Evolutionary conservation across 176 grass and related monocot species (phyloP), one percentile per base, ranked within the genome.

Genomic region (Phoenix dactylifera): DNA sequence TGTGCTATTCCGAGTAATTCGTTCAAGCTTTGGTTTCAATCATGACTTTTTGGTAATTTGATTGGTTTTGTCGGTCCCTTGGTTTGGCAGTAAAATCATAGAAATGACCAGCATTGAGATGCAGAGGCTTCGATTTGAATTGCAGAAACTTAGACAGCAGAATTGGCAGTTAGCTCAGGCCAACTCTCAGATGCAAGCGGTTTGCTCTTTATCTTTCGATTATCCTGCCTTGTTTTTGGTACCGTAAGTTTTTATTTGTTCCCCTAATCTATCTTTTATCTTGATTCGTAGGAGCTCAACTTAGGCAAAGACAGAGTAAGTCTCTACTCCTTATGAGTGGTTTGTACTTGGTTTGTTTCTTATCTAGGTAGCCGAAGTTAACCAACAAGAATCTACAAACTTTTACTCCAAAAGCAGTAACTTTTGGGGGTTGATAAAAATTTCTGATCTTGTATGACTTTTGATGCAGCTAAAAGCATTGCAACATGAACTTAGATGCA

Each of bases 161-260:
- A 86, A 86, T 18, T 86, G 70, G 78, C 57, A 82, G 28, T 79
- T 86, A 19, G 84, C 74, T 12, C 74, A 66, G 68, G 49, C 74
- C 12, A 71, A 78, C 65, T 74, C 78, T 1, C 70, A 71, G 60
- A 74, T 86, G 78, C 0, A 67, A 29, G 61, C 66, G 6, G 84
- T 82, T 74, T 55, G 57, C 78, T 59, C 24, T 16, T 6, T 54
- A 53, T 17, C 18, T n/a, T 66, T 15, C 39, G 52, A 72, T 15
- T 22, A 71, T 18, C 16, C 16, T 53, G 30, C n/a, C 22, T 1
- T 15, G 9, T 55, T 54, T 29, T 26, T 57, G 26, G 18, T 51
- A 20, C 18, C 23, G 0, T 50, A 63, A 62, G 5, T 6, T n/a
- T 49, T 6, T 54, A 7, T 51, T 25, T 29, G 19, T 16, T 18